phyloP scores from a whole-genome alignment of 2,329 filamentous ascomycete species.

The Leptographium lundbergii region DNA sequence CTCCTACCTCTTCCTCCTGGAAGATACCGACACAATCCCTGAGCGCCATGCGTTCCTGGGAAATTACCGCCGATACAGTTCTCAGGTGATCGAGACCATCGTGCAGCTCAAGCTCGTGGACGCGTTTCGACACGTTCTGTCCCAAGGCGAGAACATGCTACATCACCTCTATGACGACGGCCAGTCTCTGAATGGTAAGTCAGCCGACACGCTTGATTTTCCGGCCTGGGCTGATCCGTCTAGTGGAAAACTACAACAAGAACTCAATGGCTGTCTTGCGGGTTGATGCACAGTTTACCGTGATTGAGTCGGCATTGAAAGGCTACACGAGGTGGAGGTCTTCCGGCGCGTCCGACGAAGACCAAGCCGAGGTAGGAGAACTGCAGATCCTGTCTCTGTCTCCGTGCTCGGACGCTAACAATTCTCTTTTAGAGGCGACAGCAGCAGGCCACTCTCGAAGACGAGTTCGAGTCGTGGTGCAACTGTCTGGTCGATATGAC shows the following conservation, averaged over 20 bases:
- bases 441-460: conserved; percentile 44
- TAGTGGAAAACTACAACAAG: conserved; percentile 50
- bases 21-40: conserved; percentile 89
- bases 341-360: conserved; percentile 2
- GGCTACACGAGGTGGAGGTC: conserved; percentile 71
- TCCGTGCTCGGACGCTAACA: conserved; percentile 9
- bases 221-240: background rate
- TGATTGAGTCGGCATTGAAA: conserved; percentile 78
- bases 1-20: conserved; percentile 69
- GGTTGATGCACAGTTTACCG: conserved; percentile 79
- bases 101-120: conserved; percentile 72
- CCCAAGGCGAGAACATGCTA: conserved; percentile 60
- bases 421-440: conserved; percentile 33
- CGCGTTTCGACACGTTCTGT: conserved; percentile 78
- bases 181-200: conserved; percentile 51
- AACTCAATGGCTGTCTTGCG: conserved; percentile 60
- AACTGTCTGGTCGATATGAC: conserved; percentile 55
- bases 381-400: background rate
- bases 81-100: conserved; percentile 75
- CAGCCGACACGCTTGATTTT: background rate
- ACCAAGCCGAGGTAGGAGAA: conserved; percentile 5
- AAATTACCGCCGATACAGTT: conserved; percentile 87
- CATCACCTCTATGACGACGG: conserved; percentile 62
- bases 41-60: conserved; percentile 91
- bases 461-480: conserved; percentile 59